Conservation (phyloP, 306 rosid species). For the Phaseolus lunatus region DNA sequence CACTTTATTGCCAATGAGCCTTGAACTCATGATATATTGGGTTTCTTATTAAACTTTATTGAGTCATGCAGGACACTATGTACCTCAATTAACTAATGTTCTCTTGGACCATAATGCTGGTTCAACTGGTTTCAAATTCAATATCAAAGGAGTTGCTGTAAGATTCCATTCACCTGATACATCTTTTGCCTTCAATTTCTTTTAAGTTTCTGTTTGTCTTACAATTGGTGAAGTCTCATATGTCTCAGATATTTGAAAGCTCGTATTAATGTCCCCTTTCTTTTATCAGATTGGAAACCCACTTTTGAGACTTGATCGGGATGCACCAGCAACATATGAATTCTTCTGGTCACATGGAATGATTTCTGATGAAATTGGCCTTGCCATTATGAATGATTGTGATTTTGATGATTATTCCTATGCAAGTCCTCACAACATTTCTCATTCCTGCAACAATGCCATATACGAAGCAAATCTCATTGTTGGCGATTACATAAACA, state of each 20-base stretch:
- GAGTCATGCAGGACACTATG: slow-evolving; percentile 77
- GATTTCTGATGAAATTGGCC: slow-evolving; percentile 92
- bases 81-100: slow-evolving; percentile 78
- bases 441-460: slow-evolving; percentile 61
- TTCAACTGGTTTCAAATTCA: slow-evolving; percentile 79
- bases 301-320: slow-evolving; percentile 74
- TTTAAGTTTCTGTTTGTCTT: neutral
- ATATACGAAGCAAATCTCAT: slow-evolving; percentile 55
- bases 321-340: slow-evolving; percentile 69
- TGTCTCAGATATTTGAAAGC: slow-evolving; percentile 27
- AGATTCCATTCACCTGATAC: slow-evolving; percentile 43
- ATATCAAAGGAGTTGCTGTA: slow-evolving; percentile 86
- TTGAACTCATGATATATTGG: neutral
- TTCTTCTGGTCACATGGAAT: slow-evolving; percentile 95
- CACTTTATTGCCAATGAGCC: neutral
- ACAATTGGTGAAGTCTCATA: neutral
- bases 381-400: slow-evolving; percentile 68
- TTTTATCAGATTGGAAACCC: slow-evolving; percentile 86
- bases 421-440: slow-evolving; percentile 64
- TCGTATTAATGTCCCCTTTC: neutral
- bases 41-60: neutral
- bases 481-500: slow-evolving; percentile 72
- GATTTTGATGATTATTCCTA: slow-evolving; percentile 72
- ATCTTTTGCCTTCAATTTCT: neutral
- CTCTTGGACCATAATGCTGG: slow-evolving; percentile 69